Percentiles rank a stretch among this genome's conserved stretches.
phyloP scores from a whole-genome alignment of 768 basidiomycete species.

The Mycena galopus region DNA sequence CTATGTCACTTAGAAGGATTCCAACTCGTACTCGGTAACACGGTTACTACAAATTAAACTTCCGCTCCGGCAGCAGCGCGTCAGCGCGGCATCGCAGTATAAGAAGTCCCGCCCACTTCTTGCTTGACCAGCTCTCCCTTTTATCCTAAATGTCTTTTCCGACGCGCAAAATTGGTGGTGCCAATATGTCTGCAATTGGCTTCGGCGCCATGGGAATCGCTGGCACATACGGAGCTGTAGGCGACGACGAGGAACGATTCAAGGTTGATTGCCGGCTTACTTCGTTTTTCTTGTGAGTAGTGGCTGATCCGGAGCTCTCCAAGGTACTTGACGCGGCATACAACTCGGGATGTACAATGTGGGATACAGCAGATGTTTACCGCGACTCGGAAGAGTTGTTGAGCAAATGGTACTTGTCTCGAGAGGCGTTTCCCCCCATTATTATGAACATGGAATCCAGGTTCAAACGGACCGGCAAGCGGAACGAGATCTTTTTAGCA shows the following conservation, averaged over 20 bases:
- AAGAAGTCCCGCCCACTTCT: background rate
- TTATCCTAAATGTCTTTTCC: conserved; percentile 22
- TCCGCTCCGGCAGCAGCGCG: background rate
- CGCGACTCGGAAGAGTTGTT: conserved; percentile 58
- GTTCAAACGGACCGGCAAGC: conserved; percentile 66
- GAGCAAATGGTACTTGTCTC: conserved; percentile 54
- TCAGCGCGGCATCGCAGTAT: background rate
- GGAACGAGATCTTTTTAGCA: conserved; percentile 69
- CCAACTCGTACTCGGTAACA: no score
- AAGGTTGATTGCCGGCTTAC: conserved; percentile 54
- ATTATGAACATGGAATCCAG: conserved; percentile 39
- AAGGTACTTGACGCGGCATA: conserved; percentile 58
- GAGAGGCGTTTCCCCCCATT: conserved; percentile 2
- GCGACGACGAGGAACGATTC: conserved; percentile 70
- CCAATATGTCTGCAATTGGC: conserved; percentile 65
- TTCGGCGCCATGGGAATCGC: conserved; percentile 74
- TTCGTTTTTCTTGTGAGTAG: background rate
- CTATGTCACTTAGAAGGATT: no score
- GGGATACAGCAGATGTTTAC: conserved; percentile 66
- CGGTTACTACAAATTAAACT: no score
- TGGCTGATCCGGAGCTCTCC: no score
- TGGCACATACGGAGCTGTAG: conserved; percentile 58
- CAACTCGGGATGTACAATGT: conserved; percentile 57
- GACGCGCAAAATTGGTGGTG: conserved; percentile 57
- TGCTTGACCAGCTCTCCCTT: background rate